Evolutionary conservation across 2,329 filamentous ascomycete species (phyloP).

Genomic region (Ceratocystis lukuohia): DNA sequence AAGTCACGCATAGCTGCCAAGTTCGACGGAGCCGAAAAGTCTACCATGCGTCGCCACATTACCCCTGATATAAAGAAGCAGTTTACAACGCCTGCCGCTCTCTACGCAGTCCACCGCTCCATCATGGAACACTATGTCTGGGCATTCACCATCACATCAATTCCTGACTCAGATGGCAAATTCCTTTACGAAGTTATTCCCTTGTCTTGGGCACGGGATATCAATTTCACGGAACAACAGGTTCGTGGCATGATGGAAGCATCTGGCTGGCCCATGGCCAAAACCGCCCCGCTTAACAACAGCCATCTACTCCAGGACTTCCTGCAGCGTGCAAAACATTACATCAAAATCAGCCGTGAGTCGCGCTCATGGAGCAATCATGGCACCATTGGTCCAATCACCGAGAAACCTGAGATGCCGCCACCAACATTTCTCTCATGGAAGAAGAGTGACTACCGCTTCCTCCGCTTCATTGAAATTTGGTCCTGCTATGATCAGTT

Average conservation of each 20-base stretch:
- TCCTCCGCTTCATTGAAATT: conserved; percentile 56
- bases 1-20: neutral
- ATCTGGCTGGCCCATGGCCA: conserved; percentile 18
- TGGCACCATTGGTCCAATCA: conserved; percentile 32
- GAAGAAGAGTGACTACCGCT: conserved; percentile 36
- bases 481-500: conserved; percentile 50
- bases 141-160: conserved; percentile 39
- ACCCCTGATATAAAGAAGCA: neutral
- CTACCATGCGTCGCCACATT: neutral
- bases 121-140: conserved; percentile 46
- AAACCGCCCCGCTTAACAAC: conserved; percentile 18
- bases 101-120: conserved; percentile 59
- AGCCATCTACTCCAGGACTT: conserved; percentile 31
- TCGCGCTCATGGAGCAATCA: conserved; percentile 36
- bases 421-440: conserved; percentile 27
- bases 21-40: neutral
- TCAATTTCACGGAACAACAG: conserved; percentile 26
- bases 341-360: conserved; percentile 40
- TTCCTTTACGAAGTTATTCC: conserved; percentile 47
- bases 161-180: conserved; percentile 26
- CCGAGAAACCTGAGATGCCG: neutral
- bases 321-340: conserved; percentile 33
- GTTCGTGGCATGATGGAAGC: conserved; percentile 23
- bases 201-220: conserved; percentile 24
- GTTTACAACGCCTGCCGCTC: conserved; percentile 31